Evolutionary conservation across 805 yeast species (phyloP).

Genomic region (Zygosaccharomyces pseudorouxii): DNA sequence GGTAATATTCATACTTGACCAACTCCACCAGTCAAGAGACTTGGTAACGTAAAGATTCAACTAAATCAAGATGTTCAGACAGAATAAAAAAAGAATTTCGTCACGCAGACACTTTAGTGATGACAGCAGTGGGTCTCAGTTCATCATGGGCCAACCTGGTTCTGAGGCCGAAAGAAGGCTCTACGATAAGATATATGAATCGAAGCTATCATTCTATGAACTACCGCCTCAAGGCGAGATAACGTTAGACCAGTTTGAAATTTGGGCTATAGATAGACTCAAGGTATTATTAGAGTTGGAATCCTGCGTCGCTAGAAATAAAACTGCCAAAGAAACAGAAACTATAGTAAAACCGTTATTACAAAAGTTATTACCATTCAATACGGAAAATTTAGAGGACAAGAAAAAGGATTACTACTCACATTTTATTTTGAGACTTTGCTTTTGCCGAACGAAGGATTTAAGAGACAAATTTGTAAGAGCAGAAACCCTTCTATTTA

Average conservation of each 20-base stretch:
- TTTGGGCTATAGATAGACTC: constrained; percentile 91
- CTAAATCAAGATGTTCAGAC: constrained; percentile 57
- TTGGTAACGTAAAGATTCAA: background rate
- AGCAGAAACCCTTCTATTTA: constrained; percentile 72
- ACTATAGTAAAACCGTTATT: constrained; percentile 59
- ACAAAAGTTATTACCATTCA: constrained; percentile 55
- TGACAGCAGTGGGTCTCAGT: constrained; percentile 24
- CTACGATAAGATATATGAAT: constrained; percentile 43
- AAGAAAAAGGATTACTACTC: constrained; percentile 88
- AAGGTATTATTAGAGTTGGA: constrained; percentile 82
- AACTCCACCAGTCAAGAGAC: background rate
- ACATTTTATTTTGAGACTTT: constrained; percentile 81
- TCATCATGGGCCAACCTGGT: constrained; percentile 20
- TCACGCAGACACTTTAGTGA: constrained; percentile 62
- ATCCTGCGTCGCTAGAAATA: constrained; percentile 60
- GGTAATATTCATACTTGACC: no score
- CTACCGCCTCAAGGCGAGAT: constrained; percentile 79
- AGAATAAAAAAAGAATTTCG: constrained; percentile 66
- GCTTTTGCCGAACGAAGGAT: constrained; percentile 85
- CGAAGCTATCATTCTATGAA: constrained; percentile 69
- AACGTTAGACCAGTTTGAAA: constrained; percentile 87
- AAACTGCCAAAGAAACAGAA: constrained; percentile 61
- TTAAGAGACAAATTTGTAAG: constrained; percentile 71
- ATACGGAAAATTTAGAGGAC: constrained; percentile 47
- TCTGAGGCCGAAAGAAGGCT: constrained; percentile 35